These are phyloP conservation scores for Ophiostoma triangulosporum DNA, from an alignment of 2,329 filamentous ascomycete species.

Conservation along the genomic window DNA sequence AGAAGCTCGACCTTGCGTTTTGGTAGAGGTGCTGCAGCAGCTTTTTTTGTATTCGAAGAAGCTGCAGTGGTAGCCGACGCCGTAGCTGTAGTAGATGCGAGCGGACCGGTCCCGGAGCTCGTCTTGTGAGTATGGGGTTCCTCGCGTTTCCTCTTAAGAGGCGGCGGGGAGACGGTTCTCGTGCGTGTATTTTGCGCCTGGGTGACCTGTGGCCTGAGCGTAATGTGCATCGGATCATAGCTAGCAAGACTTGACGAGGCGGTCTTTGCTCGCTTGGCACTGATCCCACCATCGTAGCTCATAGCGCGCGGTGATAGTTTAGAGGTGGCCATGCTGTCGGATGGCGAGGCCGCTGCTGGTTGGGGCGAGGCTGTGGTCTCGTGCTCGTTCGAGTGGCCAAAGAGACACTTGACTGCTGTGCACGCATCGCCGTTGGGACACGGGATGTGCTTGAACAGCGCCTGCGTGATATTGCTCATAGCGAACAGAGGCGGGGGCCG, in stretches of 20 bases:
- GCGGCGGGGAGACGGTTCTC: conserved; percentile 3
- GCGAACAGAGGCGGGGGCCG: background rate
- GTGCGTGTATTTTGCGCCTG: background rate
- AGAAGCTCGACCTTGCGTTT: conserved; percentile 37
- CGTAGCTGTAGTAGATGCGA: background rate
- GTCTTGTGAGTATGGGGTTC: background rate
- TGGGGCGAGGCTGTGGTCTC: background rate
- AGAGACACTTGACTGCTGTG: conserved; percentile 15
- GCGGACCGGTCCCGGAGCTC: too few species aligned
- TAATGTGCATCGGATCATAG: background rate
- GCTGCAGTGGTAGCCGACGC: background rate
- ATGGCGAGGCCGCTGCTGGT: background rate
- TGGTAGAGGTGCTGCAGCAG: background rate
- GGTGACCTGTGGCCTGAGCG: too few species aligned
- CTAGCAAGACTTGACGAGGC: background rate
- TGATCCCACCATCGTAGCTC: background rate
- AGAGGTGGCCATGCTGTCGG: background rate
- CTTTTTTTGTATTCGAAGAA: background rate
- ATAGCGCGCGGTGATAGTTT: background rate
- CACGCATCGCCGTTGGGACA: conserved; percentile 15
- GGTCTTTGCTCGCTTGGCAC: background rate
- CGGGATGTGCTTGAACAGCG: conserved; percentile 16
- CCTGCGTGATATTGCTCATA: conserved; percentile 10
- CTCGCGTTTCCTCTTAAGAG: conserved; percentile 10
- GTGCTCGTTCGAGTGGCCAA: conserved; percentile 9